phyloP scores from a whole-genome alignment of 306 rosid genomes.

The Citrullus amarus region DNA sequence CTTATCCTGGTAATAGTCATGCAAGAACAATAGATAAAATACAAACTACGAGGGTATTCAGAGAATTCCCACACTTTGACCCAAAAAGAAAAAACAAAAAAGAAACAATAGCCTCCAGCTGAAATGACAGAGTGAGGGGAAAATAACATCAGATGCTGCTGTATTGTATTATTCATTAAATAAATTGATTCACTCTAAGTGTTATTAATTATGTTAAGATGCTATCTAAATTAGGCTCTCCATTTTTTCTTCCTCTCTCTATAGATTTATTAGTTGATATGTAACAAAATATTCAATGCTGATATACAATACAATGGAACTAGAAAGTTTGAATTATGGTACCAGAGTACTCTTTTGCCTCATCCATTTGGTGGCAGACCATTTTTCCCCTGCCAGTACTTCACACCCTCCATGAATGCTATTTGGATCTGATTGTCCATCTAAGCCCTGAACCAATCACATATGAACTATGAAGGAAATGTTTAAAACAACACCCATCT shows the following conservation, averaged over 20 bases:
- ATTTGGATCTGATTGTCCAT: constrained; percentile 39
- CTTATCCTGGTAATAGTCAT: not conserved
- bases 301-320: not conserved
- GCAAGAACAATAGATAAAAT: not conserved
- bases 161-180: not conserved
- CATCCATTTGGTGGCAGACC: constrained; percentile 67
- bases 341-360: constrained; percentile 29
- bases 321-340: not conserved
- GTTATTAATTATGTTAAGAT: not conserved
- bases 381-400: constrained; percentile 39
- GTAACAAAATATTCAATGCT: not conserved
- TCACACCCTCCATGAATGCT: constrained; percentile 54
- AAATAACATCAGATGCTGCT: not conserved
- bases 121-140: not conserved
- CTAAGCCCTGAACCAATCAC: constrained; percentile 25
- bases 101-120: not conserved
- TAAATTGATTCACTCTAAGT: not conserved
- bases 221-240: constrained; percentile 2
- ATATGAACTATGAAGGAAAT: not conserved
- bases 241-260: not conserved
- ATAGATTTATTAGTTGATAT: not conserved
- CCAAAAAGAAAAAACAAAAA: not conserved
- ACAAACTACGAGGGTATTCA: not conserved
- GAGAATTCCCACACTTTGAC: not conserved
- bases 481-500: not conserved